Percentiles rank a stretch among this genome's conserved stretches.
These are phyloP conservation scores for Xylariaceae sp. DNA, from an alignment of 2,329 filamentous ascomycete genomes.

Conservation along the genomic window DNA sequence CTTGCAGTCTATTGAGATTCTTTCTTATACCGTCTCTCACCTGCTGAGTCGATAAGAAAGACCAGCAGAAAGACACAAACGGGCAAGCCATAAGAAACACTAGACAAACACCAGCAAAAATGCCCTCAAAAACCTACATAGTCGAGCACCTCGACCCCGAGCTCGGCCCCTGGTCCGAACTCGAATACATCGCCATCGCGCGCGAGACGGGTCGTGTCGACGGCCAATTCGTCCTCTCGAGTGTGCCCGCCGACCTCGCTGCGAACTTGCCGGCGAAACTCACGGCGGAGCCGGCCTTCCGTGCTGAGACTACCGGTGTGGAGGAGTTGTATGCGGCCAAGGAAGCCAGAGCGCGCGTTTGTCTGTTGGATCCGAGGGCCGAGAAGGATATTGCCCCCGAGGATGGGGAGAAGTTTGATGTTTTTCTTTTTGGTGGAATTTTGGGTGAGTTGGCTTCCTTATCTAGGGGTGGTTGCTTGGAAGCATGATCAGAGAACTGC, in stretches of 20 bases:
- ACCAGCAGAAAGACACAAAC: neutral
- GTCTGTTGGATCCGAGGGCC: slow-evolving; percentile 83
- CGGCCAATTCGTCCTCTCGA: slow-evolving; percentile 74
- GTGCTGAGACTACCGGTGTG: slow-evolving; percentile 69
- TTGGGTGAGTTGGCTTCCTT: slow-evolving; percentile 55
- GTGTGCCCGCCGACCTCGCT: slow-evolving; percentile 64
- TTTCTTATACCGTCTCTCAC: no score
- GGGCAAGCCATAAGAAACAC: neutral
- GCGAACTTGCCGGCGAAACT: slow-evolving; percentile 59
- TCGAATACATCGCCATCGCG: slow-evolving; percentile 88
- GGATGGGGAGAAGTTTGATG: slow-evolving; percentile 78
- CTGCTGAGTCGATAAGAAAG: neutral
- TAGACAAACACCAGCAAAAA: slow-evolving; percentile 6
- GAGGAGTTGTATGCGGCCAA: slow-evolving; percentile 64
- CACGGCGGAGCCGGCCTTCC: slow-evolving; percentile 55
- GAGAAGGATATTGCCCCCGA: slow-evolving; percentile 74
- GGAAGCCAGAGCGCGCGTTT: slow-evolving; percentile 66
- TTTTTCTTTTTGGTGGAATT: slow-evolving; percentile 94
- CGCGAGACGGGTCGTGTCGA: slow-evolving; percentile 65
- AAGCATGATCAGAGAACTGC: no score
- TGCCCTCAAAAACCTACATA: slow-evolving; percentile 66
- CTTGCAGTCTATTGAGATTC: no score
- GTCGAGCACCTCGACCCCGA: slow-evolving; percentile 96
- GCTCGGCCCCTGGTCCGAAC: slow-evolving; percentile 85
- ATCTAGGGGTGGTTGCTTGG: no score